These are phyloP conservation scores for Myxozyma geophila DNA, from an alignment of 805 yeast genomes.

Conservation along the genomic window DNA sequence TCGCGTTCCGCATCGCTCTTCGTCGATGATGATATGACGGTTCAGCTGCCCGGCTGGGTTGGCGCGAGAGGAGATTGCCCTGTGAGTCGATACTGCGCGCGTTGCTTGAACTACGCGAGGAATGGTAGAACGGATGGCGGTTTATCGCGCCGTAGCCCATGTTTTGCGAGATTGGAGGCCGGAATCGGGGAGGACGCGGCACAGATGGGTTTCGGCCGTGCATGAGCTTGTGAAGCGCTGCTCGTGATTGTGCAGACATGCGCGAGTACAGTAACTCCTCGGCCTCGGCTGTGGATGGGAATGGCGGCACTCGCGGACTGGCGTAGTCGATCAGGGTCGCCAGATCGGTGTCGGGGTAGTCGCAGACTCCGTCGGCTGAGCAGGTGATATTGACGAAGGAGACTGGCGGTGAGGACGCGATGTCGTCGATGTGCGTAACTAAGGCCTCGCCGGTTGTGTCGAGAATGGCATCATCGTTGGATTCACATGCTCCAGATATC, in stretches of 20 bases:
- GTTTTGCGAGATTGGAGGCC: constrained; percentile 37
- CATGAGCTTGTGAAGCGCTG: constrained; percentile 34
- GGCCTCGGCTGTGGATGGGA: constrained; percentile 36
- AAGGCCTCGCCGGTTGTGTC: not conserved
- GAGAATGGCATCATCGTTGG: not conserved
- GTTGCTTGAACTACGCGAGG: constrained; percentile 15
- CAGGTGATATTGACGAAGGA: constrained; percentile 14
- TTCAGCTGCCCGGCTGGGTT: constrained; percentile 22
- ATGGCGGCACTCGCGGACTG: constrained; percentile 35
- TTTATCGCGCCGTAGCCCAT: constrained; percentile 37
- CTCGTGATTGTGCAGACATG: constrained; percentile 36
- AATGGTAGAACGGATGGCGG: constrained; percentile 35
- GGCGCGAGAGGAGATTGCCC: not conserved
- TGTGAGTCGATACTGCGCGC: constrained; percentile 17
- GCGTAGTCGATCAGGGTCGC: constrained; percentile 35
- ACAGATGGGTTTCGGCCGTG: constrained; percentile 28
- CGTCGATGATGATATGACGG: constrained; percentile 17
- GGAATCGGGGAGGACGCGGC: constrained; percentile 34
- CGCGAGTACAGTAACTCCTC: constrained; percentile 35
- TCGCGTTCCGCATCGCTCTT: not conserved
- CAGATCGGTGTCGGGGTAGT: constrained; percentile 22
- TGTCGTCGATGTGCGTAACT: constrained; percentile 5
- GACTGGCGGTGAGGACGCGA: constrained; percentile 1
- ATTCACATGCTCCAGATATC: not conserved
- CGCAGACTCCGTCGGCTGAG: constrained; percentile 15